Percentiles rank a stretch among this genome's conserved stretches.
Evolutionary conservation across 169 alveolate species (phyloP).

Genomic region (Blepharisma undulans): DNA sequence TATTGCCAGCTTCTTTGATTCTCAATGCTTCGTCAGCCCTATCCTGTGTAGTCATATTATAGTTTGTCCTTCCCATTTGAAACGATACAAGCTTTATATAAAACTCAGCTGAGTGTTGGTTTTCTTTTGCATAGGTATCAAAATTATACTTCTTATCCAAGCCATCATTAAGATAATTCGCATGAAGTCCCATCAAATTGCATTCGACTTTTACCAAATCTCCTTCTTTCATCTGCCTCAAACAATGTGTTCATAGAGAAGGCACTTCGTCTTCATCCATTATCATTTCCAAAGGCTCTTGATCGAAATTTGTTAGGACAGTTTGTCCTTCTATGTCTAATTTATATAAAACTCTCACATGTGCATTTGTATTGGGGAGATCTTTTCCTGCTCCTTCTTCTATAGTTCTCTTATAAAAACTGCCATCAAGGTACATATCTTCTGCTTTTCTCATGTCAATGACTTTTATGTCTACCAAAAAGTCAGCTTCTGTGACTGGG

Average conservation of each 20-base stretch:
- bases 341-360: constrained; percentile 6
- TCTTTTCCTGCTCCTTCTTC: constrained; percentile 26
- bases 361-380: constrained; percentile 37
- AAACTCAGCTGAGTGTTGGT: not conserved
- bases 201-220: constrained; percentile 30
- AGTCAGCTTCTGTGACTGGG: not conserved
- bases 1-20: constrained; percentile 37
- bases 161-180: constrained; percentile 26
- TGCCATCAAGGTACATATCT: constrained; percentile 33
- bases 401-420: constrained; percentile 8
- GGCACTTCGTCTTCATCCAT: constrained; percentile 42
- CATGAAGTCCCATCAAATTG: constrained; percentile 26
- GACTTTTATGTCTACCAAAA: constrained; percentile 4
- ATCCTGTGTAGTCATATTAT: constrained; percentile 17
- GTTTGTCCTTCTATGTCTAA: constrained; percentile 7
- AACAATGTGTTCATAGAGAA: not conserved
- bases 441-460: constrained; percentile 27
- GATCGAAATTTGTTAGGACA: constrained; percentile 1
- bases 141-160: constrained; percentile 13
- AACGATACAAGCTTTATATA: not conserved
- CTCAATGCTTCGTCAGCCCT: constrained; percentile 17
- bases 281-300: constrained; percentile 8
- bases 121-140: constrained; percentile 22
- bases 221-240: constrained; percentile 38
- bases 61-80: constrained; percentile 36